phyloP scores from a whole-genome alignment of 2,329 filamentous ascomycete genomes.

The Aspergillus tubingensis region DNA sequence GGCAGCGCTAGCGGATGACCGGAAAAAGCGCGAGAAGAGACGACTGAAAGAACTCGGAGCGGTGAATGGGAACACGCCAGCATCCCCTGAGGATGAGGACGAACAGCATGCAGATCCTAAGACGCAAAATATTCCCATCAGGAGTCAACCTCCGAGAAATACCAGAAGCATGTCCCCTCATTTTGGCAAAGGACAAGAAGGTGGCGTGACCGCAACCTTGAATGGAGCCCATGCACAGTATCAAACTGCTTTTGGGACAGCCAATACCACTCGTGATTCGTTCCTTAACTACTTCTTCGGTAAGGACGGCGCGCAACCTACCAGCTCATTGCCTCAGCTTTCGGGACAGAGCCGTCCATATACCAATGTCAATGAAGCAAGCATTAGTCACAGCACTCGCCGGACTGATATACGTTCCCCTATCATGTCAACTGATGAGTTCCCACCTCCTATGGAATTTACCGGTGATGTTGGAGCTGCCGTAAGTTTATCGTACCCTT shows the following conservation, averaged over 20 bases:
- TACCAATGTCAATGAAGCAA: slow-evolving; percentile 76
- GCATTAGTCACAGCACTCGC: slow-evolving; percentile 79
- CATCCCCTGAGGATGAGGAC: slow-evolving; percentile 66
- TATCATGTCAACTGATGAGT: slow-evolving; percentile 49
- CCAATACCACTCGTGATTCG: slow-evolving; percentile 74
- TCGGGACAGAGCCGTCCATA: slow-evolving; percentile 63
- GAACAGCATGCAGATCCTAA: slow-evolving; percentile 62
- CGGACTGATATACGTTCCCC: slow-evolving; percentile 56
- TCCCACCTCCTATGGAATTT: slow-evolving; percentile 39
- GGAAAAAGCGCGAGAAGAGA: slow-evolving; percentile 79
- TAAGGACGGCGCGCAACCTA: slow-evolving; percentile 68
- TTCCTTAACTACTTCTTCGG: slow-evolving; percentile 99
- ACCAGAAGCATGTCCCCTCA: slow-evolving; percentile 81
- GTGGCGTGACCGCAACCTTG: slow-evolving; percentile 67
- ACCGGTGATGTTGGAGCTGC: slow-evolving; percentile 47
- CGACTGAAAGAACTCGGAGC: slow-evolving; percentile 78
- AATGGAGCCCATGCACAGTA: slow-evolving; percentile 66
- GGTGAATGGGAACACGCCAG: slow-evolving; percentile 65
- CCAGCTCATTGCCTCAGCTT: slow-evolving; percentile 46
- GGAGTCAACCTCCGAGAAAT: slow-evolving; percentile 62
- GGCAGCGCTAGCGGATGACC: slow-evolving; percentile 75
- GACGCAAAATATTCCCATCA: slow-evolving; percentile 54
- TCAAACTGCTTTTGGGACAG: slow-evolving; percentile 62
- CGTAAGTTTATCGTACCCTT: slow-evolving; percentile 43
- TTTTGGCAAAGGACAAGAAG: slow-evolving; percentile 62